Evolutionary conservation across 495 filamentous ascomycete genomes (phyloP).

Genomic region (Hypoxylon rickii): DNA sequence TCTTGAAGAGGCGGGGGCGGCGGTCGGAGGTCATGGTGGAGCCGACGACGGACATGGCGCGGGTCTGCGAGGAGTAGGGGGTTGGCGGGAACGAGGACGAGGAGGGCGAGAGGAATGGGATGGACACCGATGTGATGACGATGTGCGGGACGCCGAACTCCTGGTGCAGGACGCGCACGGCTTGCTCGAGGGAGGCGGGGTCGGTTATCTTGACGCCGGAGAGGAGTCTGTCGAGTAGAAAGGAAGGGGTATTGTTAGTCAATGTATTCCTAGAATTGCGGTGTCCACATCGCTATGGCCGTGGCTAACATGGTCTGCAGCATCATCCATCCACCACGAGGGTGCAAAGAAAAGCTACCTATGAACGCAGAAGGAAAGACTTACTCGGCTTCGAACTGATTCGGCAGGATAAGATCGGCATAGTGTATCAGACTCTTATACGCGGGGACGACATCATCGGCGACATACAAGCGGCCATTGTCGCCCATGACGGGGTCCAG

Average conservation of each 20-base stretch:
- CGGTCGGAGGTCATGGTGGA: slow-evolving; percentile 69
- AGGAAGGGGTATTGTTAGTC: slow-evolving; percentile 4
- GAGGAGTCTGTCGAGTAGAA: slow-evolving; percentile 61
- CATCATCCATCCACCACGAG: no score
- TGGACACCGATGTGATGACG: slow-evolving; percentile 82
- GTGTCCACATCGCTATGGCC: not conserved
- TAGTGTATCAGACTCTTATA: slow-evolving; percentile 77
- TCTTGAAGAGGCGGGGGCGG: slow-evolving; percentile 75
- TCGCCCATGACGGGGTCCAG: slow-evolving; percentile 99
- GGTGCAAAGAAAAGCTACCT: not conserved
- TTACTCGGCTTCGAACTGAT: slow-evolving; percentile 97
- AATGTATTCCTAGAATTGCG: not conserved
- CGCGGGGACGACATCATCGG: slow-evolving; percentile 84
- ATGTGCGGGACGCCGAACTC: slow-evolving; percentile 83
- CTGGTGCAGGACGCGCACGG: slow-evolving; percentile 76
- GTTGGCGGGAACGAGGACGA: slow-evolving; percentile 30
- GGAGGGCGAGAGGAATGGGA: slow-evolving; percentile 44
- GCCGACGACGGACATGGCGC: slow-evolving; percentile 73
- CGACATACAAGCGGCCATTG: slow-evolving; percentile 87
- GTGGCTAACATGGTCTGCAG: no score
- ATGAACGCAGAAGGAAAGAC: slow-evolving; percentile 35
- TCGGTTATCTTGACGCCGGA: slow-evolving; percentile 81
- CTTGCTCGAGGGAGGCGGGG: slow-evolving; percentile 68
- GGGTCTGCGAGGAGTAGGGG: slow-evolving; percentile 42
- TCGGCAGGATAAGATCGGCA: slow-evolving; percentile 91